Base-by-base conservation (phyloP, 768 basidiomycete genomes). In the Podaxis mareebaensis region DNA sequence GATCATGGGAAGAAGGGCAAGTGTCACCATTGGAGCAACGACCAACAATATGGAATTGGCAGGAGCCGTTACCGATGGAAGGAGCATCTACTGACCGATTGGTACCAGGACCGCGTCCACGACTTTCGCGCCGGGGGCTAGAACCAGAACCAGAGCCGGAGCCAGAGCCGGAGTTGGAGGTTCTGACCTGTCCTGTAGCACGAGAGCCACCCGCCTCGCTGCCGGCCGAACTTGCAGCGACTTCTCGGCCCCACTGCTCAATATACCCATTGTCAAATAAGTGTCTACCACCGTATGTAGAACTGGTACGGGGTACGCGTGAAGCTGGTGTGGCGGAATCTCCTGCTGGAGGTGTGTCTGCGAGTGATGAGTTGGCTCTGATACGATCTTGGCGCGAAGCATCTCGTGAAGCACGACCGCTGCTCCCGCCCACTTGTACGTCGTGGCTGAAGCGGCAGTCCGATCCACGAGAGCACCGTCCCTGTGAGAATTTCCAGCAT, bases 1-100 rank as follows among this genome's bases (percentile, higher is more conserved):
- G 33, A 63, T 72, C 71, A 66, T 74, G 72, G 10, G 64, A 53
- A 61, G 67, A 73, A 54, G 63, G 64, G 61, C 73, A 74, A 36
- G 33, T 38, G 53, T 60, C 59, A 38, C 68, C 70, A 22, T 61
- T 38, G 28, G 60, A 44, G 56, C 71, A 73, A 33, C 38, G 53
- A 24, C 71, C 72, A 52, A 39, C 17, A 53, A 57, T 39, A 61
- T 60, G 54, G 61, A 63, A 51, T 30, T 63, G 54, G 61, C 61
- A 63, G 48, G 54, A 28, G 40, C 26, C 56, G 36, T 65, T 49
- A 57, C 60, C 46, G 24, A 54, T 33, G 53, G 59, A 48, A 49
- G 38, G 62, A 57, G 52, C 12, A 40, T 63, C 61, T 63, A 63
- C 61, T 63, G 55, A 63, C 61, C 61, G 61, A 63, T 63, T 63